Conservation (phyloP, 1,284 basidiomycete species). For the Ustilago trichophora region DNA sequence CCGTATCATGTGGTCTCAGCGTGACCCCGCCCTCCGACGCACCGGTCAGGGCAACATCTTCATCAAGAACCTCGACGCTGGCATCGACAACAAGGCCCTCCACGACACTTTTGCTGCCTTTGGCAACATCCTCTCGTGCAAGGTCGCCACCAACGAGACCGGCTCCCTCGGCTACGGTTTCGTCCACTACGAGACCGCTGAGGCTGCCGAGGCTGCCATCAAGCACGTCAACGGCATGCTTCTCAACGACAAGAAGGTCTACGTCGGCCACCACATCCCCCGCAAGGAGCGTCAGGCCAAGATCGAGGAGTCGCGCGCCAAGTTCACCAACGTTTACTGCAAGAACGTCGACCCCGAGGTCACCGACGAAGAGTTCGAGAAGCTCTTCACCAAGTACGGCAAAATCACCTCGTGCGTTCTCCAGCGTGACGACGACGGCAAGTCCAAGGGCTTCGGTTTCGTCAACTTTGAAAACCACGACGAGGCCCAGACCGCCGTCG, state of each 20-base stretch:
- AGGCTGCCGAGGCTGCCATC: conserved; percentile 89
- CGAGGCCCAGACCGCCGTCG: conserved; percentile 88
- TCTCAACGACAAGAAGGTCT: conserved; percentile 88
- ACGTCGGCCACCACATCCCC: conserved; percentile 95
- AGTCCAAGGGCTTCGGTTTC: conserved; percentile 94
- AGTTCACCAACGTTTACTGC: conserved; percentile 98
- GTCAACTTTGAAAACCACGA: conserved; percentile 96
- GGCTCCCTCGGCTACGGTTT: conserved; percentile 79
- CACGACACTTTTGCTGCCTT: conserved; percentile 99
- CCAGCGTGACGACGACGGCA: conserved; percentile 81
- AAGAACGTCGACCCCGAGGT: conserved; percentile 93
- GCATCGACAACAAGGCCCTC: conserved; percentile 99
- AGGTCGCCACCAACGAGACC: conserved; percentile 76
- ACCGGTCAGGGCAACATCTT: conserved; percentile 99
- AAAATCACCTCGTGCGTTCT: conserved; percentile 86
- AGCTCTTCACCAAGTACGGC: conserved; percentile 83
- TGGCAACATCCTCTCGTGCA: conserved; percentile 98
- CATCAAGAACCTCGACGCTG: conserved; percentile 99
- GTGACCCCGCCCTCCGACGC: conserved; percentile 98
- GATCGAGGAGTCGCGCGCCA: conserved; percentile 94
- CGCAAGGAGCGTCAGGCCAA: conserved; percentile 85
- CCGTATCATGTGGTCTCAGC: conserved; percentile 99
- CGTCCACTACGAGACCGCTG: conserved; percentile 98
- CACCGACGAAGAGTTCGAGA: conserved; percentile 85
- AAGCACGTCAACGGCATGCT: conserved; percentile 99